phyloP scores from a whole-genome alignment of 176 grass and related monocot genomes.

The Bothriochloa decipiens region DNA sequence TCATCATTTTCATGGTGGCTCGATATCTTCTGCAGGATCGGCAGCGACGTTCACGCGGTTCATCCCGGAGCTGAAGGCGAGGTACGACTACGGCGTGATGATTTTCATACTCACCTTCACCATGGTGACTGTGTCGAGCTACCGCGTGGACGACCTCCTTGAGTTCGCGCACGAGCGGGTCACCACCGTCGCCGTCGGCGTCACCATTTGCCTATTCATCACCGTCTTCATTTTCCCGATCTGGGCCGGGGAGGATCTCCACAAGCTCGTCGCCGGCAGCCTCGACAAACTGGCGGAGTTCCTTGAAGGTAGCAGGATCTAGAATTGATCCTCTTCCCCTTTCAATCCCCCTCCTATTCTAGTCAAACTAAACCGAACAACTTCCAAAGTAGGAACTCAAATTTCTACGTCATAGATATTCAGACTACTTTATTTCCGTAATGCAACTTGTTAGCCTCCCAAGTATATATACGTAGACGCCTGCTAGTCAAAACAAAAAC shows the following conservation, averaged over 20 bases:
- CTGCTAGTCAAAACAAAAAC: too few relatives aligned
- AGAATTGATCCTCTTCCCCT: too few relatives aligned
- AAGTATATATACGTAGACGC: too few relatives aligned
- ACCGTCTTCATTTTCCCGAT: slow-evolving; percentile 69
- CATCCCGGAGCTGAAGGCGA: slow-evolving; percentile 88
- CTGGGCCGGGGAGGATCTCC: slow-evolving; percentile 93
- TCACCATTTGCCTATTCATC: slow-evolving; percentile 70
- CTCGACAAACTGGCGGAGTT: slow-evolving; percentile 80
- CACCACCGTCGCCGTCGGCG: slow-evolving; percentile 73
- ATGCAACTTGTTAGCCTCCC: too few relatives aligned
- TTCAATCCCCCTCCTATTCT: too few relatives aligned
- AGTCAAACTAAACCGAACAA: too few relatives aligned
- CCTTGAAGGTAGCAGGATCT: slow-evolving; percentile 58
- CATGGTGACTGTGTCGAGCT: slow-evolving; percentile 88
- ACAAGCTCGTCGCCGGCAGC: slow-evolving; percentile 56
- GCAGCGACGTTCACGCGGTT: slow-evolving; percentile 88
- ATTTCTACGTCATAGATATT: too few relatives aligned
- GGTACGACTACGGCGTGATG: slow-evolving; percentile 80
- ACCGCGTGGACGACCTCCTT: slow-evolving; percentile 67
- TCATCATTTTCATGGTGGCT: background rate
- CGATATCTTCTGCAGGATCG: slow-evolving; percentile 45
- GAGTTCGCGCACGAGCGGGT: slow-evolving; percentile 70
- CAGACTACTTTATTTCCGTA: too few relatives aligned
- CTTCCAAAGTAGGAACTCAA: too few relatives aligned
- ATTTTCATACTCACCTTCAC: slow-evolving; percentile 93